These are phyloP conservation scores for Fonsecaea multimorphosa DNA, from an alignment of 2,329 filamentous ascomycete genomes.

Conservation along the genomic window DNA sequence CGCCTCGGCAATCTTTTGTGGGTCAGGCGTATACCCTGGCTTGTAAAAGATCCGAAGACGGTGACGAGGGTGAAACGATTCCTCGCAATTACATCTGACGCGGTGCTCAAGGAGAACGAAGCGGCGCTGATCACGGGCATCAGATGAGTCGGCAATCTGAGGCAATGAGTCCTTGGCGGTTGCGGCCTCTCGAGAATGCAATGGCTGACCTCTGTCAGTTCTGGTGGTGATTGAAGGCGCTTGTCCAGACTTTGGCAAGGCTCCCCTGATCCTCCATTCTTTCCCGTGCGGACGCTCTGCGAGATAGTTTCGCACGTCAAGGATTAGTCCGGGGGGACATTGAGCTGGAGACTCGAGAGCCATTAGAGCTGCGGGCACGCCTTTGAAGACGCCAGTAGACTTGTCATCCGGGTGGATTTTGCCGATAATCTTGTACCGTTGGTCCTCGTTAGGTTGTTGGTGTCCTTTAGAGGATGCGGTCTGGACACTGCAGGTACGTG, in stretches of 20 bases:
- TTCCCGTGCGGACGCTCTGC: neutral
- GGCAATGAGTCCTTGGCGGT: neutral
- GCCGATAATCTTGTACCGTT: neutral
- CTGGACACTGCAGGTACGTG: neutral
- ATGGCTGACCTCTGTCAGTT: neutral
- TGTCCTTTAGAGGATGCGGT: neutral
- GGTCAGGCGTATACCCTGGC: constrained; percentile 8
- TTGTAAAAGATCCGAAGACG: neutral
- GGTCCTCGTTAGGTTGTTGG: neutral
- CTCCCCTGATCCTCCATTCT: constrained; percentile 3
- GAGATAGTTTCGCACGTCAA: constrained; percentile 3
- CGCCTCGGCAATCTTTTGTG: constrained; percentile 1
- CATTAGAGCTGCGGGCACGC: neutral
- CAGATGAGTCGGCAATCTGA: neutral
- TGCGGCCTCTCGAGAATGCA: neutral
- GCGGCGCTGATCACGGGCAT: neutral
- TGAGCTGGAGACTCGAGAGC: neutral
- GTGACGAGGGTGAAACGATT: constrained; percentile 12
- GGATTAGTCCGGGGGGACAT: neutral
- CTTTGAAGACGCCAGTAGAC: neutral
- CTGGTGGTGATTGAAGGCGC: neutral
- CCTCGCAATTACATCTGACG: constrained; percentile 12
- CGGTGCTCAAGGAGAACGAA: constrained; percentile 8
- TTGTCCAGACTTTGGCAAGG: neutral
- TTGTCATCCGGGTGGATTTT: neutral